A percentile compares a stretch with the other conserved stretches of the same genome.
phyloP scores from a whole-genome alignment of 305 asterid genomes.

The Stenogyne calaminthoides region DNA sequence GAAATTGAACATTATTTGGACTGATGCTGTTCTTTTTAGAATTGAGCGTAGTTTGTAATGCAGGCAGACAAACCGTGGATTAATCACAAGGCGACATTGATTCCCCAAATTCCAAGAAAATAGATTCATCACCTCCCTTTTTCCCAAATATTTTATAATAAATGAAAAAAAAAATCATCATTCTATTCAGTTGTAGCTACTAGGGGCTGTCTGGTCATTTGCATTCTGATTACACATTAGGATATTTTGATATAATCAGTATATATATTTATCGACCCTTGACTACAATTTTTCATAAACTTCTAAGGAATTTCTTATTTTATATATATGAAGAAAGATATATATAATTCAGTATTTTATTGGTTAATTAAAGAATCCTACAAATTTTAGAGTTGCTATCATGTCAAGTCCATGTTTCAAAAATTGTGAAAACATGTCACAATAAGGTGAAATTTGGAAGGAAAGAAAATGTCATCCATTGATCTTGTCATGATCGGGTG shows the following conservation, averaged over 20 bases:
- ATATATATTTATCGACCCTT: neutral
- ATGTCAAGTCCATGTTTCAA: neutral
- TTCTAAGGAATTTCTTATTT: no score
- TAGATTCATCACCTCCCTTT: neutral
- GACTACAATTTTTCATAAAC: no score
- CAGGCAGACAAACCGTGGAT: conserved; percentile 37
- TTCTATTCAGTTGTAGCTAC: neutral
- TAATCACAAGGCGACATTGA: conserved; percentile 25
- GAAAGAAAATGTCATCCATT: neutral
- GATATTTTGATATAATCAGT: no score
- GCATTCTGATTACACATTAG: neutral
- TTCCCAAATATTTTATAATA: neutral
- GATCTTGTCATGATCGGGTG: neutral
- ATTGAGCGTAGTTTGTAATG: conserved; percentile 31
- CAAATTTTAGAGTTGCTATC: neutral
- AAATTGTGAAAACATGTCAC: neutral
- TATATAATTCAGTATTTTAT: no score
- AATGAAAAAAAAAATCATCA: neutral
- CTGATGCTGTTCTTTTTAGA: conserved; percentile 52
- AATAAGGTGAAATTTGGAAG: neutral
- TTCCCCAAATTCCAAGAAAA: conserved; percentile 40
- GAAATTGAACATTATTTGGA: conserved; percentile 37
- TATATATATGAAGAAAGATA: no score
- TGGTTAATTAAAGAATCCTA: neutral
- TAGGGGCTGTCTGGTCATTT: neutral